Percentiles rank a stretch among this genome's conserved stretches.
These are phyloP conservation scores for Sparassis latifolia DNA, from an alignment of 1,284 basidiomycete species.

Conservation along the genomic window DNA sequence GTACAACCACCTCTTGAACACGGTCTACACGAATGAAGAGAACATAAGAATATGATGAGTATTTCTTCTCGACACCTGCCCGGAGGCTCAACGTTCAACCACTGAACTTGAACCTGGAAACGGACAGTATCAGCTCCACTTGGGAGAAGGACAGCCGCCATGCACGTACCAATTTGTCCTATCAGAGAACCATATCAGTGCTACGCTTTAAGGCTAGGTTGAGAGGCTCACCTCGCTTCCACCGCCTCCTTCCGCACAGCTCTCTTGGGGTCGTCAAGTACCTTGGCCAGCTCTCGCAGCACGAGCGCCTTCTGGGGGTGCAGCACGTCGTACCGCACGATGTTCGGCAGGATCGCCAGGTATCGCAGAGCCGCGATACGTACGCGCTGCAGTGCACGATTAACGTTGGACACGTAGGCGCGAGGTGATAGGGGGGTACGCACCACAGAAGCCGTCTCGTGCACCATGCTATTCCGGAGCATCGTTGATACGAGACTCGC, in stretches of 20 bases:
- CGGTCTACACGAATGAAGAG: no score
- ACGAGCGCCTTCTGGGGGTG: slow-evolving; percentile 71
- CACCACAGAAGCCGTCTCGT: slow-evolving; percentile 50
- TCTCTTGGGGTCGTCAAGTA: slow-evolving; percentile 81
- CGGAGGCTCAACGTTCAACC: slow-evolving; percentile 24
- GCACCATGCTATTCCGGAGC: slow-evolving; percentile 50
- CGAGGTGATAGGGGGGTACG: slow-evolving; percentile 14
- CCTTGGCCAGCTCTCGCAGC: slow-evolving; percentile 65
- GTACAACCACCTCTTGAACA: no score
- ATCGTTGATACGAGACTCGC: slow-evolving; percentile 66
- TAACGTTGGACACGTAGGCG: slow-evolving; percentile 4
- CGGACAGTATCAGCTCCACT: not conserved
- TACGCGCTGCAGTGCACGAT: slow-evolving; percentile 44
- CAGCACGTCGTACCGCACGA: slow-evolving; percentile 74
- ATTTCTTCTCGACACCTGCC: no score
- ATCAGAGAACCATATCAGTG: not conserved
- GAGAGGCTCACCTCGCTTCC: slow-evolving; percentile 54
- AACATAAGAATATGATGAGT: no score
- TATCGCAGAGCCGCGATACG: slow-evolving; percentile 73
- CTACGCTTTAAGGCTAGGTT: not conserved
- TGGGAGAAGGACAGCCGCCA: not conserved
- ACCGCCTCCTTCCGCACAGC: slow-evolving; percentile 83
- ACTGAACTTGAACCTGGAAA: slow-evolving; percentile 50
- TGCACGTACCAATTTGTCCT: slow-evolving; percentile 47
- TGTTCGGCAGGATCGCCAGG: slow-evolving; percentile 64